Evolutionary conservation across 306 rosid species (phyloP), one percentile per base, ranked within the genome.

Genomic region (Betula pendula): DNA sequence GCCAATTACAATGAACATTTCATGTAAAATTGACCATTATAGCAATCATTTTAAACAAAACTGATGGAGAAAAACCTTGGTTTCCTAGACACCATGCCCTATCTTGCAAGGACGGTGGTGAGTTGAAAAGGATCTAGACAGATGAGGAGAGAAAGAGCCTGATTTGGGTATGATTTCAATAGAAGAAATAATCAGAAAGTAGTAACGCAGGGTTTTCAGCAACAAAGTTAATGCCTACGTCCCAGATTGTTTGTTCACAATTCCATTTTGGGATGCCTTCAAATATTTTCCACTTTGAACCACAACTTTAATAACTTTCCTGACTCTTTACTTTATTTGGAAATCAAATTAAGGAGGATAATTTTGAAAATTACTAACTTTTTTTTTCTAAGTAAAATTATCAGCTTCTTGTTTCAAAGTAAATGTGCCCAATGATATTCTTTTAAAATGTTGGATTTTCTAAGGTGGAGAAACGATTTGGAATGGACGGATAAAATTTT

Each of bases 11-110:
- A 65, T 19, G 70, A 38, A 38, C 25, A n/a, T 40, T 65, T 35
- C 70, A 9, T 38, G 15, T 19, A n/a, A 35, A 9, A 38, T 65
- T 8, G 12, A 38, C 22, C 9, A 33, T 38, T 35, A 65, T 11
- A 65, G 25, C 25, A 17, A 65, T 65, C 70, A 65, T 65, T 16
- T 35, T 38, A 65, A 65, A n/a, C 48, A 38, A 17, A 65, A 38
- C 68, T 65, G 70, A 65, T 35, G 47, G 13, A 38, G 47, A 65
- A 65, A 31, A 60, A 60, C 25, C 19, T 65, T 17, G 70, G 47
- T 33, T 35, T 62, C 70, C 42, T 8, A 35, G 47, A 35, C 14
- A 35, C 45, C 24, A 19, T 38, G 14, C 68, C 68, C 68, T 12
- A 2, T 55, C 68, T 60, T 25, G 42, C 38, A 15, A 60, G 68